These are phyloP conservation scores for Bonia amplexicaulis DNA, from an alignment of 176 grass and related monocot species.

Conservation along the genomic window DNA sequence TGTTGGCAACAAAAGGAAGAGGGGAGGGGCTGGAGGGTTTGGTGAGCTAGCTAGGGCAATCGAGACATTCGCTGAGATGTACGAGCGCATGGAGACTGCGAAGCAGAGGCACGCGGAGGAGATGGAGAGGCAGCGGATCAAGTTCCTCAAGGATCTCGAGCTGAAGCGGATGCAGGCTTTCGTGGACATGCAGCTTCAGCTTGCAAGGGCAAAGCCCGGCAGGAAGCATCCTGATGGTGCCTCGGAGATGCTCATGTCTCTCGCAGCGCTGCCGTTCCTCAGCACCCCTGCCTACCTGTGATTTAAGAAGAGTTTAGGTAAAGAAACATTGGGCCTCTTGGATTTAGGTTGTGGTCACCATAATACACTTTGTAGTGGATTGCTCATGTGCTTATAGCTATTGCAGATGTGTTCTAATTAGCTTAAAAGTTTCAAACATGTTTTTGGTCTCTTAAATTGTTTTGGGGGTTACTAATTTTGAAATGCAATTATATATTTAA, in stretches of 20 bases:
- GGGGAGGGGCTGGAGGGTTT: constrained; percentile 40
- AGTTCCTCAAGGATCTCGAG: constrained; percentile 83
- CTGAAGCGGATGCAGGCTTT: constrained; percentile 93
- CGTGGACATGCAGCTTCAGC: constrained; percentile 82
- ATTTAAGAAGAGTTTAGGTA: constrained; percentile 46
- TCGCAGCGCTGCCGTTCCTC: constrained; percentile 66
- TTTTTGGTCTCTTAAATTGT: not conserved
- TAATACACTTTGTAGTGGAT: not conserved
- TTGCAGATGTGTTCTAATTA: constrained; percentile 5
- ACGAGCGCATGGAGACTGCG: constrained; percentile 71
- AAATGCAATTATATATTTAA: not conserved
- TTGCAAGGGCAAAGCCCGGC: constrained; percentile 54
- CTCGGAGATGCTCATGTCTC: constrained; percentile 59
- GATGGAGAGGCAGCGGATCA: constrained; percentile 94
- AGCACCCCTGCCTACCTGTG: constrained; percentile 57
- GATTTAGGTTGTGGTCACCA: constrained; percentile 4
- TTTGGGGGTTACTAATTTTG: not conserved
- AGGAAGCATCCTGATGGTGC: constrained; percentile 30
- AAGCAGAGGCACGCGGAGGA: constrained; percentile 87
- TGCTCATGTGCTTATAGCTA: constrained; percentile 18
- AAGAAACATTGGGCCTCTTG: constrained; percentile 8
- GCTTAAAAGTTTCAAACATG: not conserved
- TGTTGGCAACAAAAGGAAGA: constrained; percentile 38
- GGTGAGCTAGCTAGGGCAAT: constrained; percentile 76
- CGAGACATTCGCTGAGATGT: constrained; percentile 75